Percentiles rank a stretch among this genome's conserved stretches.
These are phyloP conservation scores for Aspergillus awamori DNA, from an alignment of 2,329 filamentous ascomycete genomes.

Conservation along the genomic window DNA sequence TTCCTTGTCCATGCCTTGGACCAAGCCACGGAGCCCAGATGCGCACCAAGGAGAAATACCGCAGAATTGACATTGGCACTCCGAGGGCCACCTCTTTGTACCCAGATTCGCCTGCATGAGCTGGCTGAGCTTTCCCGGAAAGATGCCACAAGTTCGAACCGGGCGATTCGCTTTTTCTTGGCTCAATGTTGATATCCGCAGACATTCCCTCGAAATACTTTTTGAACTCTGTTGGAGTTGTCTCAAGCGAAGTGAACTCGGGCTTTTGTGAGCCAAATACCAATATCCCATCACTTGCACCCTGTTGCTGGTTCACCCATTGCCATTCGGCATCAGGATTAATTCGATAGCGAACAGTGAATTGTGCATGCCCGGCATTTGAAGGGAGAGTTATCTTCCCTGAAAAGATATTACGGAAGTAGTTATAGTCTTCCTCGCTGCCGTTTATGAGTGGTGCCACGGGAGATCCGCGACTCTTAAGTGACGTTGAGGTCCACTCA, in stretches of 20 bases:
- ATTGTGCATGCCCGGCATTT: conserved; percentile 36
- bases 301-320: conserved; percentile 48
- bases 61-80: conserved; percentile 63
- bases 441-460: conserved; percentile 35
- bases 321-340: conserved; percentile 43
- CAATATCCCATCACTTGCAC: conserved; percentile 46
- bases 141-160: conserved; percentile 45
- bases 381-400: conserved; percentile 33
- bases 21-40: conserved; percentile 83
- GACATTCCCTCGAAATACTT: conserved; percentile 42
- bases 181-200: conserved; percentile 36
- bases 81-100: conserved; percentile 63
- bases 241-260: conserved; percentile 13
- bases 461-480: conserved; percentile 48
- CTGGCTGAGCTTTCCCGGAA: conserved; percentile 63
- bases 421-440: conserved; percentile 23
- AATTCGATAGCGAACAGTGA: conserved; percentile 49
- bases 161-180: conserved; percentile 45
- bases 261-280: conserved; percentile 37
- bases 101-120: conserved; percentile 58
- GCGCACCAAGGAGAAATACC: conserved; percentile 82
- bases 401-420: conserved; percentile 40
- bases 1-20: conserved; percentile 75
- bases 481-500: conserved; percentile 59
- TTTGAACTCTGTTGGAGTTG: conserved; percentile 22